Evolutionary conservation across 495 filamentous ascomycete genomes (phyloP).

Genomic region (Aspergillus taichungensis): DNA sequence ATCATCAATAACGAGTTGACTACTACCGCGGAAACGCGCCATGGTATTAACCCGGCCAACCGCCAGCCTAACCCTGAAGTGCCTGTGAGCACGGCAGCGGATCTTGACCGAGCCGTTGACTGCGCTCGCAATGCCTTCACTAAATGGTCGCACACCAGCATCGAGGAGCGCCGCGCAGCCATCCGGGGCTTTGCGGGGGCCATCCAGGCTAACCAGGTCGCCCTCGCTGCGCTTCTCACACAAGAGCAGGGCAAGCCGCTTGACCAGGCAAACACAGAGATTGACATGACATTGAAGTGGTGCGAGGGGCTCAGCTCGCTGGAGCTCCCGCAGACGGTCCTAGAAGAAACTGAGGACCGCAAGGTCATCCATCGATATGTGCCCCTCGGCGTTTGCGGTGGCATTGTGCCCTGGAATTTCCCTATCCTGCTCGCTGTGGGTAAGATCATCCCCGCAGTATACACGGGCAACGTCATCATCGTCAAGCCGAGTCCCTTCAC

Average conservation of each 20-base stretch:
- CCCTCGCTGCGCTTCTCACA: conserved; percentile 41
- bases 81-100: conserved; percentile 41
- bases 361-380: conserved; percentile 42
- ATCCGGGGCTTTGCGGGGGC: conserved; percentile 45
- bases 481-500: conserved; percentile 59
- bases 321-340: conserved; percentile 15
- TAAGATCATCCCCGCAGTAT: conserved; percentile 48
- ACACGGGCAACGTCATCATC: conserved; percentile 50
- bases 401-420: conserved; percentile 57
- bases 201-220: conserved; percentile 31
- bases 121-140: conserved; percentile 41
- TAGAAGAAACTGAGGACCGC: conserved; percentile 42
- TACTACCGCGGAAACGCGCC: conserved; percentile 17
- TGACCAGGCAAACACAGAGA: conserved; percentile 15
- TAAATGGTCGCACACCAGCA: conserved; percentile 39
- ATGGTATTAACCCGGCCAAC: conserved; percentile 16
- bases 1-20: conserved; percentile 31
- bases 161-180: conserved; percentile 47
- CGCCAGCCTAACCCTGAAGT: conserved; percentile 37
- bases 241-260: conserved; percentile 52
- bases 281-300: conserved; percentile 18
- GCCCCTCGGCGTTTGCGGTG: conserved; percentile 50
- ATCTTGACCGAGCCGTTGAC: conserved; percentile 46
- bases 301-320: conserved; percentile 14
- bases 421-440: conserved; percentile 49